Conservation (phyloP, 2,329 filamentous ascomycete genomes). For the Zymoseptoria crescenta region DNA sequence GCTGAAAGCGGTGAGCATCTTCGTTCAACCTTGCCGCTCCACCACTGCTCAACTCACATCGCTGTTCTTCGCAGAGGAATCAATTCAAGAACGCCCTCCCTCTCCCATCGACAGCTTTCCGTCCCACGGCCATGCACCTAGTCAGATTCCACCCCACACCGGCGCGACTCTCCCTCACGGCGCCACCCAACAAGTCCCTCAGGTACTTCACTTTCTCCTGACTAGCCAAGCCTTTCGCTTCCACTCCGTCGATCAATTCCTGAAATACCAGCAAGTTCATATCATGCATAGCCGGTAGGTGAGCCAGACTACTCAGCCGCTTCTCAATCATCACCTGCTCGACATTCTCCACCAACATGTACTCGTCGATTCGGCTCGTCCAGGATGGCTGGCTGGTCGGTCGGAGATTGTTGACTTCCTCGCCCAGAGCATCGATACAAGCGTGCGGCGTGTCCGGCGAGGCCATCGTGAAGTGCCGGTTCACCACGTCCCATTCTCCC, state of each 20-base stretch:
- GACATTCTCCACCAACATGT: constrained; percentile 13
- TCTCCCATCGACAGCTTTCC: constrained; percentile 9
- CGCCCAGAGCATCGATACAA: constrained; percentile 16
- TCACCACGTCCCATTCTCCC: constrained; percentile 17
- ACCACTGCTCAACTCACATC: too few relatives aligned
- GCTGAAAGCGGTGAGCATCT: too few relatives aligned
- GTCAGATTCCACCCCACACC: constrained; percentile 19
- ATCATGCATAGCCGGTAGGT: constrained; percentile 17
- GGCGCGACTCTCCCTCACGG: constrained; percentile 13
- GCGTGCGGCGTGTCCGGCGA: constrained; percentile 4
- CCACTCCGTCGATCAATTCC: constrained; percentile 17
- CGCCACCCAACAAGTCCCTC: constrained; percentile 11
- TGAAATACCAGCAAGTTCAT: constrained; percentile 15
- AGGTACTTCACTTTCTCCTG: constrained; percentile 11
- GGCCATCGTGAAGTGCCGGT: constrained; percentile 16
- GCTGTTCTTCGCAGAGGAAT: too few relatives aligned
- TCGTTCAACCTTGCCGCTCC: too few relatives aligned
- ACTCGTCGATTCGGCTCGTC: constrained; percentile 14
- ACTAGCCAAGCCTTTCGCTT: constrained; percentile 10
- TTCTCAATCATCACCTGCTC: constrained; percentile 16
- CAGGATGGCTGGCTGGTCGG: constrained; percentile 13
- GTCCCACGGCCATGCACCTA: constrained; percentile 15
- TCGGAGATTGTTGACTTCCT: constrained; percentile 13
- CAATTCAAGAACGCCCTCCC: constrained; percentile 5
- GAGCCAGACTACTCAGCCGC: constrained; percentile 11